Percentiles rank a stretch among this genome's conserved stretches.
Evolutionary conservation across 441 rosid species (phyloP).

Genomic region (Heliophila coronopifolia): DNA sequence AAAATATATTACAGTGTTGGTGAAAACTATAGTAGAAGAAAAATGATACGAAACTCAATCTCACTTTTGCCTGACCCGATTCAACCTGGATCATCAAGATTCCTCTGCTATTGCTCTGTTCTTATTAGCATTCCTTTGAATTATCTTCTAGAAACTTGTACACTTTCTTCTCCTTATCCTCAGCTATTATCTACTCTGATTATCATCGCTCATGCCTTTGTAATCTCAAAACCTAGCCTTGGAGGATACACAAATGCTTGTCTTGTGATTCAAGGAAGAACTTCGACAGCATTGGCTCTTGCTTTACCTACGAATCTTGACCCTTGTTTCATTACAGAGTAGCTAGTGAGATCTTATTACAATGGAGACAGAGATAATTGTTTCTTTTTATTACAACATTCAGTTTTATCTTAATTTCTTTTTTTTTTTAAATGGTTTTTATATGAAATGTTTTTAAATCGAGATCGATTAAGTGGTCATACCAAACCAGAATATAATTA

Average conservation of each 20-base stretch:
- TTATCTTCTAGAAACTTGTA: conserved; percentile 29
- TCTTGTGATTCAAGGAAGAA: conserved; percentile 47
- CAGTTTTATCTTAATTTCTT: too few species aligned
- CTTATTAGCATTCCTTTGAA: conserved; percentile 42
- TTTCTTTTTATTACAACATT: too few species aligned
- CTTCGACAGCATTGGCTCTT: conserved; percentile 52
- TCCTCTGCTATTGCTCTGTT: conserved; percentile 60
- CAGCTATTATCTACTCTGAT: conserved; percentile 61
- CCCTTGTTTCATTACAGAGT: conserved; percentile 52
- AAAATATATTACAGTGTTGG: too few species aligned
- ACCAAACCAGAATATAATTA: too few species aligned
- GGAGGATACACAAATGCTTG: conserved; percentile 53
- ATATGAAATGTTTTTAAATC: too few species aligned
- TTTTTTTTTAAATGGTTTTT: too few species aligned
- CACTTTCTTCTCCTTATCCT: conserved; percentile 40
- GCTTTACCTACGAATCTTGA: conserved; percentile 47
- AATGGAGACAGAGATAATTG: conserved; percentile 21
- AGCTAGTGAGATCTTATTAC: conserved; percentile 32
- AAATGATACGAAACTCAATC: too few species aligned
- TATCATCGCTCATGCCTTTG: conserved; percentile 52
- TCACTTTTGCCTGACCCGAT: too few species aligned
- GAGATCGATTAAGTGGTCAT: too few species aligned
- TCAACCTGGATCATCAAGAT: too few species aligned
- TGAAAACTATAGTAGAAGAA: too few species aligned
- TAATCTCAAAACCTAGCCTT: conserved; percentile 60